Percentiles rank a stretch among this genome's conserved stretches.
Conservation (phyloP, 2,329 filamentous ascomycete species). For the Hypoxylon sp. region DNA sequence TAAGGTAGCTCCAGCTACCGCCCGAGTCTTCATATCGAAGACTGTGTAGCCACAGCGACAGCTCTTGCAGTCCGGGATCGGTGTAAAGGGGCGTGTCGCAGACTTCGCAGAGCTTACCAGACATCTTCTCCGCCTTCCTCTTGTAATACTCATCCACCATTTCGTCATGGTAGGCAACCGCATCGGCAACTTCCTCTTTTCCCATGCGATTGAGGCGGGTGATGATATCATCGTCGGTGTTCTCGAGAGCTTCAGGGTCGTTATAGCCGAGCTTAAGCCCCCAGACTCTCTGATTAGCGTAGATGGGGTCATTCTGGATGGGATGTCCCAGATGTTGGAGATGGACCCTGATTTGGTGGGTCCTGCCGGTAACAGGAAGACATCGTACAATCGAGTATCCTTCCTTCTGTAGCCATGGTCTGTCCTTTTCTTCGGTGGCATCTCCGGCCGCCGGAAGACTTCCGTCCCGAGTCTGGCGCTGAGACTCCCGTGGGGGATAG, state of each 20-base stretch:
- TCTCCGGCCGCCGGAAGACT: slow-evolving; percentile 31
- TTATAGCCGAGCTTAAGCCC: slow-evolving; percentile 79
- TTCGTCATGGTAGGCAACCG: slow-evolving; percentile 92
- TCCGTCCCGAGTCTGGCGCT: slow-evolving; percentile 19
- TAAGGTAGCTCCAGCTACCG: slow-evolving; percentile 89
- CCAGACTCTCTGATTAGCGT: slow-evolving; percentile 94
- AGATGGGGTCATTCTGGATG: slow-evolving; percentile 97
- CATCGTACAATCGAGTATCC: slow-evolving; percentile 97
- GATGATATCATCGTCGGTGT: slow-evolving; percentile 91
- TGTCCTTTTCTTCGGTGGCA: slow-evolving; percentile 45
- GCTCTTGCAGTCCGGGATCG: slow-evolving; percentile 88
- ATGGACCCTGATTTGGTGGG: slow-evolving; percentile 94
- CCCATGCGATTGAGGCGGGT: slow-evolving; percentile 88
- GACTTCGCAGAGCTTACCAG: slow-evolving; percentile 81
- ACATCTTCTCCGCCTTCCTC: slow-evolving; percentile 92
- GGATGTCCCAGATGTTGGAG: slow-evolving; percentile 94
- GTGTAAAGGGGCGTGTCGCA: slow-evolving; percentile 93
- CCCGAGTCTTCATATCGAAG: slow-evolving; percentile 86
- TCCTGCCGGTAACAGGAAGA: slow-evolving; percentile 90
- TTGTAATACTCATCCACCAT: slow-evolving; percentile 93
- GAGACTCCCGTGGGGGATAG: slow-evolving; percentile 69
- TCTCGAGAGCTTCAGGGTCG: slow-evolving; percentile 72
- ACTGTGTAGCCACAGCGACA: slow-evolving; percentile 94
- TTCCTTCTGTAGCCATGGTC: slow-evolving; percentile 66
- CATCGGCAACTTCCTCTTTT: slow-evolving; percentile 90